Evolutionary conservation across 1,284 basidiomycete genomes (phyloP).

Genomic region (Amylostereum areolatum): DNA sequence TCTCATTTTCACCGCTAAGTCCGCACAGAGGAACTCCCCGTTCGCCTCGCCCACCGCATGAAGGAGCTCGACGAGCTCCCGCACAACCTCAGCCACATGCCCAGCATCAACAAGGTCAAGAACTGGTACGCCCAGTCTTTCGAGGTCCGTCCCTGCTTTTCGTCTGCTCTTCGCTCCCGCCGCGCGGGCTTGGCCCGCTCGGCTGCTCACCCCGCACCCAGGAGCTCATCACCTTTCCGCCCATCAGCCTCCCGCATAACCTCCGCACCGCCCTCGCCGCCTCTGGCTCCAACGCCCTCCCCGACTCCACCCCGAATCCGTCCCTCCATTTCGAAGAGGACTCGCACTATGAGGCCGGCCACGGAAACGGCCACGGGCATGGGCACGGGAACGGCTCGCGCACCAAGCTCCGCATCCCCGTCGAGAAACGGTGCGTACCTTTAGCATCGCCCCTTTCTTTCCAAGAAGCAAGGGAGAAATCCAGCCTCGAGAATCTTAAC

Average conservation of each 20-base stretch:
- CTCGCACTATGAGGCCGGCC: conserved; percentile 28
- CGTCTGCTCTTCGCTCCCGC: not conserved
- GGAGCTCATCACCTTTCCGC: conserved; percentile 86
- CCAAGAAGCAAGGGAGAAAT: not conserved
- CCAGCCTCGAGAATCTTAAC: not conserved
- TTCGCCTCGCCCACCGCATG: conserved; percentile 92
- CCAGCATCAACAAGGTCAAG: conserved; percentile 92
- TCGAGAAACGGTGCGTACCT: conserved; percentile 56
- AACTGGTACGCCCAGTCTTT: conserved; percentile 99
- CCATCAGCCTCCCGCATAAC: conserved; percentile 61
- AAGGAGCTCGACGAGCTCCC: conserved; percentile 96
- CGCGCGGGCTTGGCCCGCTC: not conserved
- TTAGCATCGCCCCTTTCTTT: not conserved
- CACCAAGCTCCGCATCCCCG: conserved; percentile 65
- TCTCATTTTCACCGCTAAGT: not conserved
- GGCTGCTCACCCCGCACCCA: conserved; percentile 25
- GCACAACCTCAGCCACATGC: conserved; percentile 88
- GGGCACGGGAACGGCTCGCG: conserved; percentile 33
- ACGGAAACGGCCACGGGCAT: conserved; percentile 22
- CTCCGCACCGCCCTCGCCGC: conserved; percentile 66
- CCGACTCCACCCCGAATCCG: conserved; percentile 69
- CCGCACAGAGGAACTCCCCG: conserved; percentile 78
- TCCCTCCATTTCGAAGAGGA: conserved; percentile 35
- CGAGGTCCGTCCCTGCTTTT: conserved; percentile 56
- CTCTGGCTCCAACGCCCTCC: conserved; percentile 39